Conservation (phyloP, 176 grass and related monocot species). For the Rhipidocladum racemiflorum region DNA sequence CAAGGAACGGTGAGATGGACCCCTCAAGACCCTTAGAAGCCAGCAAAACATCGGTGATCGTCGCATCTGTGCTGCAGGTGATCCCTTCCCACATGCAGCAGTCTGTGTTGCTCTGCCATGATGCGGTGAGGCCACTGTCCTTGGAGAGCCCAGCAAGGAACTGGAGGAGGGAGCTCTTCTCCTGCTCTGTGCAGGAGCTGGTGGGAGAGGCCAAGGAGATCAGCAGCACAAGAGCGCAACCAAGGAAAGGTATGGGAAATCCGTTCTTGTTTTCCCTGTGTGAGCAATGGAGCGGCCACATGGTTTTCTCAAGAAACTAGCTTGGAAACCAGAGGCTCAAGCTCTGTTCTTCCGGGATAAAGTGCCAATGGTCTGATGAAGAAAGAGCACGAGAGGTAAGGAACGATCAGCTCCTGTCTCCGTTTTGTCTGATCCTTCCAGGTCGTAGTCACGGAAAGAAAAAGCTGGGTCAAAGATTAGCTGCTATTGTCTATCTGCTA, state of each 20-base stretch:
- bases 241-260: neutral
- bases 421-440: neutral
- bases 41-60: slow-evolving; percentile 27
- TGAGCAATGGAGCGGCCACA: neutral
- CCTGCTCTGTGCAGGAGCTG: slow-evolving; percentile 33
- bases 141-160: slow-evolving; percentile 33
- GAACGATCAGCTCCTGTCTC: neutral
- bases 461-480: neutral
- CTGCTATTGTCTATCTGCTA: neutral
- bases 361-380: neutral
- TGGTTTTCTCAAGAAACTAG: neutral
- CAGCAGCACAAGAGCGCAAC: slow-evolving; percentile 17
- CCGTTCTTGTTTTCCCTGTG: neutral
- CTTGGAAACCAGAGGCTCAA: neutral
- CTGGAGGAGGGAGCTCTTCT: slow-evolving; percentile 34
- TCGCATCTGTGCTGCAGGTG: slow-evolving; percentile 10
- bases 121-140: neutral
- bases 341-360: neutral
- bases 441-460: neutral
- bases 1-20: slow-evolving; percentile 29
- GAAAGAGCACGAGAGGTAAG: neutral
- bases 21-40: slow-evolving; percentile 19
- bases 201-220: slow-evolving; percentile 16
- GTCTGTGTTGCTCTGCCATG: slow-evolving; percentile 32
- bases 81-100: slow-evolving; percentile 53